Base-by-base conservation (phyloP, 805 yeast species). In the Candida vartiovaarae region DNA sequence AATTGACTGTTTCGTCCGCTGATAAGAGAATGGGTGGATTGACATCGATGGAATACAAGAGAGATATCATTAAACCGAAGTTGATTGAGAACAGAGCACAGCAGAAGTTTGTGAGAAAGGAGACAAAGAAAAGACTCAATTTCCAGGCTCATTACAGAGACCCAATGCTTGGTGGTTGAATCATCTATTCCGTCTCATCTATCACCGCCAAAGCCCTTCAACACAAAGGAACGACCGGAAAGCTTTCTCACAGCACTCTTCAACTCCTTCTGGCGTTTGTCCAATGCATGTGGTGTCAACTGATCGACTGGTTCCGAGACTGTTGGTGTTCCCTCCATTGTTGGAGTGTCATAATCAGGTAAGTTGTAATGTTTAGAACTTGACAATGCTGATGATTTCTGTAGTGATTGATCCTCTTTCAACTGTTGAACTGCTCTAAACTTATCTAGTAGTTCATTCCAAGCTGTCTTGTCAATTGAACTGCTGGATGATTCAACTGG, bases 61-160 rank as follows among this genome's bases (percentile, higher is more conserved):
- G 70, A 62, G 69, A 75, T 49, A 74, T 70, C 62, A 81, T 72
- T 49, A 57, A 54, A 59, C 67, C 60, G 51, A 74, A 53, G 48
- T 52, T 59, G 47, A 49, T 64, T 45, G 78, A 67, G 60, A 67
- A 67, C 68, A 72, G 64, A 63, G 67, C 67, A 57, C 66, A 65
- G 49, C 64, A 65, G 48, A 63, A 61, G 48, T 55, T 63, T 25
- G 50, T 69, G 41, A 60, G 65, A 33, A 67, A 80, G 49, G 84
- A 86, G 29, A 75, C 78, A 44, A 84, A 78, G 62, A 84, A 78
- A 62, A 78, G 78, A 60, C 69, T 80, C 61, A 93, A 91, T 65
- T 75, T 79, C 72, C 96, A 91, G 72, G 77, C 79, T 29, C 95
- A 93, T 60, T 87, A 65, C 70, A 75, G 95, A 60, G 95, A 88